A percentile compares a stretch with the other conserved stretches of the same genome.
These are phyloP conservation scores for Beauveria bassiana DNA, from an alignment of 2,329 filamentous ascomycete genomes.

Conservation along the genomic window DNA sequence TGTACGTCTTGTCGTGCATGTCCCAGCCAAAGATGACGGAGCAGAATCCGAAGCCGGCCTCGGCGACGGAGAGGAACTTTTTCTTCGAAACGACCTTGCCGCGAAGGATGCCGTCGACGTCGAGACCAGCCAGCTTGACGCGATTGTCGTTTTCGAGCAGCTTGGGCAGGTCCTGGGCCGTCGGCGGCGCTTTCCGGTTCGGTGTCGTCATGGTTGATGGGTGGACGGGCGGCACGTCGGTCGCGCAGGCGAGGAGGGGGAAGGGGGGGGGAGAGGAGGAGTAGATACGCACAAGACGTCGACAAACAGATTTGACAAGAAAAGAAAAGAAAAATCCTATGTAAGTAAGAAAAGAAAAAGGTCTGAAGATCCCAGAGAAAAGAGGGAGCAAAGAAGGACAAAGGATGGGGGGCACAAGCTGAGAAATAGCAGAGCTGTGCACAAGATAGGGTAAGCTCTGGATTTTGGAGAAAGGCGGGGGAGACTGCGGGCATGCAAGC, in stretches of 20 bases:
- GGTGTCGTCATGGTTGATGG: slow-evolving; percentile 13
- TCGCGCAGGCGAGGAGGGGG: background rate
- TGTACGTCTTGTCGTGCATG: slow-evolving; percentile 78
- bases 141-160: slow-evolving; percentile 41
- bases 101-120: slow-evolving; percentile 68
- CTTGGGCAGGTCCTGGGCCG: slow-evolving; percentile 51
- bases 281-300: background rate
- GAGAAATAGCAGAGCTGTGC: no score
- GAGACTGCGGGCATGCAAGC: background rate
- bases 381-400: background rate
- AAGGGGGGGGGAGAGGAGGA: background rate
- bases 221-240: background rate
- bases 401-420: background rate
- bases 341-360: background rate
- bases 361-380: background rate
- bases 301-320: background rate
- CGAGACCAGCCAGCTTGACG: slow-evolving; percentile 56
- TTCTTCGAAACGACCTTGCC: slow-evolving; percentile 77
- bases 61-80: slow-evolving; percentile 69
- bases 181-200: slow-evolving; percentile 33
- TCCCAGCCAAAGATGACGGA: slow-evolving; percentile 83
- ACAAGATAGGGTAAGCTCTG: background rate
- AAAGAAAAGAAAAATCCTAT: background rate
- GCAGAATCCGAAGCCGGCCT: slow-evolving; percentile 75
- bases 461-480: slow-evolving; percentile 7